Evolutionary conservation across 257 asterid genomes (phyloP), one percentile per base, ranked within the genome.

Genomic region (Salvia rosmarinus): DNA sequence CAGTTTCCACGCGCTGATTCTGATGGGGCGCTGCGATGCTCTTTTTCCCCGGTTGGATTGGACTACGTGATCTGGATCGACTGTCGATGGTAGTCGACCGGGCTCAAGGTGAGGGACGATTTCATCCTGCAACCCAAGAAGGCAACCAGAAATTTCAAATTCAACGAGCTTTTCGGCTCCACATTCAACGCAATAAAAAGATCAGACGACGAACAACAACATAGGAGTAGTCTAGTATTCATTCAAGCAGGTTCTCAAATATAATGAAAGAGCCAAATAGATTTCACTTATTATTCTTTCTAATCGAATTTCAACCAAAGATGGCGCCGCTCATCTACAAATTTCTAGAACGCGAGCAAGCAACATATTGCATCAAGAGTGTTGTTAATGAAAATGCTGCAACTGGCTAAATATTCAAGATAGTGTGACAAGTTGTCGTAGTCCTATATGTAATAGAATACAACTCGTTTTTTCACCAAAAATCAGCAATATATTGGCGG

Each of bases 1-100:
- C 16, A 94, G 98, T 81, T 88, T 94, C 98, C 98, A 91, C 17
- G 97, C 96, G 52, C 98, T 94, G 81, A 94, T 89, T 73, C 85
- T 78, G 76, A 94, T 79, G 3, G 95, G 96, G 54, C 96, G 96
- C 65, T 87, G 90, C 5, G 85, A n/a, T 14, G 56, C 77, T 35
- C 78, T 78, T 76, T 88, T 94, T 17, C 92, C 96, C 82, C 83
- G 86, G 12, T 86, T 96, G 0, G 83, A 16, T 42, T 82, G 91
- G 25, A 81, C 19, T 0, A 37, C 9, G 89, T 65, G 59, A 37
- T 93, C 98, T 0, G 98, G 98, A 79, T 93, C 97, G 8, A 93
- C 92, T 8, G 97, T 93, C 21, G 98, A 93, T 34, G 98, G 96
- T 63, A 90, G 30, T 50, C 91, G 85, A n/a, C 96, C 97, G 0